A percentile compares a stretch with the other conserved stretches of the same genome.
Evolutionary conservation across 2,329 filamentous ascomycete genomes (phyloP).

Genomic region (Thielaviopsis euricoi): DNA sequence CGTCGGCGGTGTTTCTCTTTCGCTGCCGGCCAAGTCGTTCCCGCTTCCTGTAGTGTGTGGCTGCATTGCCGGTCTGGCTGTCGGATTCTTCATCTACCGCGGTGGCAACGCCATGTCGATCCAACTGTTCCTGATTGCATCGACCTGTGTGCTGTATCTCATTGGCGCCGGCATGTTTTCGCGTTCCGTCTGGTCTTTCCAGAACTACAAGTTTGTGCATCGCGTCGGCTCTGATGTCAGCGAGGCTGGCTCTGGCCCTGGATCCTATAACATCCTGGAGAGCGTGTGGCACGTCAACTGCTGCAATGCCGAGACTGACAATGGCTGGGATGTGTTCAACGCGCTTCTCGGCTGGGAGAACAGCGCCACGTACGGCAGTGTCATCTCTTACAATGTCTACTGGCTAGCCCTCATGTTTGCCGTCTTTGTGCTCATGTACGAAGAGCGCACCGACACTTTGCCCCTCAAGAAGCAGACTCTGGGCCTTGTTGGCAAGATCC

Average conservation of each 20-base stretch:
- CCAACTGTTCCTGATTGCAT: constrained; percentile 60
- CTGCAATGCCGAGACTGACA: constrained; percentile 47
- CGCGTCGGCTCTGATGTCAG: constrained; percentile 38
- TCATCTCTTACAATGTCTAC: constrained; percentile 67
- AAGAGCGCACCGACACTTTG: constrained; percentile 35
- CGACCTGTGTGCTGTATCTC: constrained; percentile 65
- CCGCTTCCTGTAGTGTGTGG: constrained; percentile 54
- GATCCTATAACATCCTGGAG: constrained; percentile 59
- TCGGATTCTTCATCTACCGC: constrained; percentile 54
- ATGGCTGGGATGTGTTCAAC: constrained; percentile 60
- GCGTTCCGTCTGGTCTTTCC: constrained; percentile 54
- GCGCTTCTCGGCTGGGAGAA: constrained; percentile 56
- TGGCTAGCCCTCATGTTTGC: constrained; percentile 53
- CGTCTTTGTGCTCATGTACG: constrained; percentile 44
- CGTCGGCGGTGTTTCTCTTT: constrained; percentile 57
- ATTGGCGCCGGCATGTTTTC: constrained; percentile 70
- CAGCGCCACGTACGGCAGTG: constrained; percentile 62
- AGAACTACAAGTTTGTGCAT: constrained; percentile 39
- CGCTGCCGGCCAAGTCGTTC: constrained; percentile 50
- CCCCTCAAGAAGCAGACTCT: constrained; percentile 19
- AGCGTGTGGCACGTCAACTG: constrained; percentile 72
- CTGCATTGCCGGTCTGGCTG: constrained; percentile 39
- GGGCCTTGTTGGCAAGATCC: constrained; percentile 3
- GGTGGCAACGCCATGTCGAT: constrained; percentile 19
- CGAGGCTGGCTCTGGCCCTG: constrained; percentile 39